Percentiles rank a stretch among this genome's conserved stretches.
phyloP scores from a whole-genome alignment of 1,284 basidiomycete genomes.

The Cystobasidium sp. region DNA sequence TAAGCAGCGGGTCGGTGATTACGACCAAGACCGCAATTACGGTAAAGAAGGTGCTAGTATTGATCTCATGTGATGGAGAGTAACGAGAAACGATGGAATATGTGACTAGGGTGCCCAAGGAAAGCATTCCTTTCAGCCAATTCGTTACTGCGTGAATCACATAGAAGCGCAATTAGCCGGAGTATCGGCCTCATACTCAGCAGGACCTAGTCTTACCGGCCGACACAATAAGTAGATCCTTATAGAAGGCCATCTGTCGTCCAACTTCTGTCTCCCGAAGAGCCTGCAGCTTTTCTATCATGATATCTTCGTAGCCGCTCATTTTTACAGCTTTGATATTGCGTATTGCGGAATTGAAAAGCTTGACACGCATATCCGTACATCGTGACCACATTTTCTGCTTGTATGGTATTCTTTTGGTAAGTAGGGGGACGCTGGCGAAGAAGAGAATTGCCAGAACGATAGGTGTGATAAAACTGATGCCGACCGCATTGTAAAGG shows the following conservation, averaged over 20 bases:
- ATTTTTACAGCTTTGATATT: conserved; percentile 54
- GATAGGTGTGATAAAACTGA: conserved; percentile 51
- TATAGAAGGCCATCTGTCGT: conserved; percentile 13
- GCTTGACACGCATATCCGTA: conserved; percentile 52
- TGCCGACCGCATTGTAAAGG: conserved; percentile 50
- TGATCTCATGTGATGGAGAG: conserved; percentile 48
- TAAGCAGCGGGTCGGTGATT: conserved; percentile 49
- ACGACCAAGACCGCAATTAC: conserved; percentile 51
- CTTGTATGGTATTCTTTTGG: conserved; percentile 46
- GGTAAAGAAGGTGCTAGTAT: conserved; percentile 52
- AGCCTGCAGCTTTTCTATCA: conserved; percentile 48
- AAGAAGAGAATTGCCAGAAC: conserved; percentile 48
- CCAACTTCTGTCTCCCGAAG: conserved; percentile 49
- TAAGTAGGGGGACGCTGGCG: conserved; percentile 47
- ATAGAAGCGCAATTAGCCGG: not conserved
- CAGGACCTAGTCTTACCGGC: not conserved
- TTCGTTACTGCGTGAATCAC: conserved; percentile 1
- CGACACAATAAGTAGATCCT: conserved; percentile 2
- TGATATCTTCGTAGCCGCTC: conserved; percentile 51
- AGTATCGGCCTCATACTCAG: too few species aligned
- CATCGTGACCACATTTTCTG: conserved; percentile 50
- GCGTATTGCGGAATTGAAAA: conserved; percentile 48
- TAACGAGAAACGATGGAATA: conserved; percentile 47
- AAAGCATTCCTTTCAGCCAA: conserved; percentile 39
- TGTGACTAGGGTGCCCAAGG: conserved; percentile 33